Conservation (phyloP, 805 yeast species). For the Diddensiella caesifluorescens region DNA sequence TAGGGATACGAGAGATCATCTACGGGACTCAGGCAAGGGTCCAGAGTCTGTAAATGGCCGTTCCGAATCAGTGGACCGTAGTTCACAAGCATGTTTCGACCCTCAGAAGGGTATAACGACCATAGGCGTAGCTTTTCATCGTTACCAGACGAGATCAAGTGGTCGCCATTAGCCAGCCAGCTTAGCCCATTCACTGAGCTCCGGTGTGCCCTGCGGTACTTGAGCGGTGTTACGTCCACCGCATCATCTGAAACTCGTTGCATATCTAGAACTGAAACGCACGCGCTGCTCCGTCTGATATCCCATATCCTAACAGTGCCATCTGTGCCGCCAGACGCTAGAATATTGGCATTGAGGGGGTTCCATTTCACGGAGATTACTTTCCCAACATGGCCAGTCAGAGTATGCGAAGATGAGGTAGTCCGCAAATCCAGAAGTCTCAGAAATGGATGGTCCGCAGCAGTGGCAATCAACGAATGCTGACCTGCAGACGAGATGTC, state of each 20-base stretch:
- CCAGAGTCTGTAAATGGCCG: slow-evolving; percentile 51
- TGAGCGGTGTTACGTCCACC: slow-evolving; percentile 27
- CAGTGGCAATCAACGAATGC: slow-evolving; percentile 60
- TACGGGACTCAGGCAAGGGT: slow-evolving; percentile 47
- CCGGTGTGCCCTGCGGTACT: slow-evolving; percentile 57
- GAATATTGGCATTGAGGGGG: slow-evolving; percentile 52
- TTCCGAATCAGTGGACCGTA: slow-evolving; percentile 77
- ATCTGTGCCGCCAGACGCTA: slow-evolving; percentile 77
- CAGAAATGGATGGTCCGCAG: slow-evolving; percentile 62
- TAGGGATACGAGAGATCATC: slow-evolving; percentile 52
- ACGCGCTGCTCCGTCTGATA: slow-evolving; percentile 59
- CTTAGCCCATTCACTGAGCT: slow-evolving; percentile 72
- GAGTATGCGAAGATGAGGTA: slow-evolving; percentile 65
- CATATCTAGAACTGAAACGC: slow-evolving; percentile 60
- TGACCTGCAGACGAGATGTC: slow-evolving; percentile 49
- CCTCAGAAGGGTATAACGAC: slow-evolving; percentile 54
- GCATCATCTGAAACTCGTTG: slow-evolving; percentile 36
- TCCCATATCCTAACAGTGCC: slow-evolving; percentile 88
- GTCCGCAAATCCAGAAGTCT: slow-evolving; percentile 70
- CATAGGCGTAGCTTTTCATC: slow-evolving; percentile 80
- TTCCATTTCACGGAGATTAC: slow-evolving; percentile 67
- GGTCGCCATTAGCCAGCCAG: slow-evolving; percentile 66
- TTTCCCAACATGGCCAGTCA: slow-evolving; percentile 55
- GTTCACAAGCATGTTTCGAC: slow-evolving; percentile 57
- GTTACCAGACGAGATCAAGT: slow-evolving; percentile 61